Conservation (phyloP, 345 rosid genomes). For the Ceriops zippeliana region DNA sequence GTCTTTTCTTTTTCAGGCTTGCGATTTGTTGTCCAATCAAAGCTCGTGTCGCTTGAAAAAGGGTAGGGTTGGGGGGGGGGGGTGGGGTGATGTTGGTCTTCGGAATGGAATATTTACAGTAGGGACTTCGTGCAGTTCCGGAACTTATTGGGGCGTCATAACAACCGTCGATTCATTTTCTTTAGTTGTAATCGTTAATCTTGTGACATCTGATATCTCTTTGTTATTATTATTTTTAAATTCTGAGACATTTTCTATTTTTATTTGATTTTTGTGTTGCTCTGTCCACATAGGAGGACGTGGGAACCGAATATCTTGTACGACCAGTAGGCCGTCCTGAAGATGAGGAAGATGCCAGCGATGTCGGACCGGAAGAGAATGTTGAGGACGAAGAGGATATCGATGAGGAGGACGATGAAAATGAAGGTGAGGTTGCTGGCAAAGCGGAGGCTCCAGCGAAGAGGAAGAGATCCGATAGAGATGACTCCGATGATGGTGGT, state of each 20-base stretch:
- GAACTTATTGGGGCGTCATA: too few species aligned
- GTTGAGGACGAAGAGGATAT: slow-evolving; percentile 36
- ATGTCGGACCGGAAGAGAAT: slow-evolving; percentile 51
- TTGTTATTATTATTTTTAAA: neutral
- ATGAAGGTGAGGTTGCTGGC: slow-evolving; percentile 24
- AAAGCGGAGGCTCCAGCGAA: slow-evolving; percentile 67
- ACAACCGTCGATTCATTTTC: too few species aligned
- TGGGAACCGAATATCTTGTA: slow-evolving; percentile 81
- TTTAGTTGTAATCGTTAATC: too few species aligned
- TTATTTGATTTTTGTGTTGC: neutral
- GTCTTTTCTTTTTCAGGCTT: too few species aligned
- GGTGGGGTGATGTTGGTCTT: too few species aligned
- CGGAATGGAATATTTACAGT: too few species aligned
- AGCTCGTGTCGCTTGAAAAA: too few species aligned
- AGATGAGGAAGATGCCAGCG: slow-evolving; percentile 92
- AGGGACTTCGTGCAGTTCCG: too few species aligned
- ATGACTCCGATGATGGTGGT: slow-evolving; percentile 45
- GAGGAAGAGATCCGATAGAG: slow-evolving; percentile 56
- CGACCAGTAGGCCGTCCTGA: slow-evolving; percentile 74
- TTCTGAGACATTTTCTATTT: neutral
- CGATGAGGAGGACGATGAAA: slow-evolving; percentile 33
- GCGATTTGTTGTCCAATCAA: too few species aligned
- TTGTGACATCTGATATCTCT: neutral
- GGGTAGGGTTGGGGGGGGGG: too few species aligned
- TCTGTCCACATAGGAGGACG: slow-evolving; percentile 44